Conservation (phyloP, 2,329 filamentous ascomycete species). For the Chaetomiaceae sp. region DNA sequence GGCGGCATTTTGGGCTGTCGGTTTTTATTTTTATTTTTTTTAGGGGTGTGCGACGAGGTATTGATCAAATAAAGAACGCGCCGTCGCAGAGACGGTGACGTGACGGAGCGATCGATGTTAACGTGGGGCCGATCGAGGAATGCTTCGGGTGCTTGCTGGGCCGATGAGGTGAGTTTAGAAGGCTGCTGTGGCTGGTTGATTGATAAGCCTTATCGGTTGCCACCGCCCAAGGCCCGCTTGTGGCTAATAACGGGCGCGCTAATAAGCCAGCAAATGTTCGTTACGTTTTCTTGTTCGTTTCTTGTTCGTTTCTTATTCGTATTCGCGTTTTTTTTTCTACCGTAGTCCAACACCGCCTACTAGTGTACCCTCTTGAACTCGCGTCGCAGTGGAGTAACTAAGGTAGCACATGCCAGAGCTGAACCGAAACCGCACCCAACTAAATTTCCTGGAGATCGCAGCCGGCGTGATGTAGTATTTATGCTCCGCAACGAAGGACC, state of each 20-base stretch:
- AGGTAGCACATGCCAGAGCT: too few species aligned
- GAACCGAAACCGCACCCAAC: too few species aligned
- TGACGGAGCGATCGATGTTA: not conserved
- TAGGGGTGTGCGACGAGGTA: not conserved
- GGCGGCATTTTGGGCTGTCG: constrained; percentile 59
- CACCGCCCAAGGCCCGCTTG: not conserved
- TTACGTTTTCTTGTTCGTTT: not conserved
- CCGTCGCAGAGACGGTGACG: not conserved
- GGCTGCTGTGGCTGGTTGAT: constrained; percentile 12
- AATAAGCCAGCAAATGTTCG: too few species aligned
- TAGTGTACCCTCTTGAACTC: constrained; percentile 14
- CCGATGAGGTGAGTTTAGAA: constrained; percentile 3
- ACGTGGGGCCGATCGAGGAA: constrained; percentile 1
- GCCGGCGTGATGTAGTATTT: not conserved
- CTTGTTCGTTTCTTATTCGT: constrained; percentile 20
- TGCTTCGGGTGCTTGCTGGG: too few species aligned
- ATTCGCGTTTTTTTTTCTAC: constrained; percentile 13
- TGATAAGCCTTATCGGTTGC: constrained; percentile 20
- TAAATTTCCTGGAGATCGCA: too few species aligned
- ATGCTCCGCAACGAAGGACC: too few species aligned
- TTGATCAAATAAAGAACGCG: not conserved
- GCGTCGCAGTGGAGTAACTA: not conserved
- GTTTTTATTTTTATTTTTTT: not conserved
- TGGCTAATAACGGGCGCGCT: too few species aligned
- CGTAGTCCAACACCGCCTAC: constrained; percentile 15